These are phyloP conservation scores for Lignosus rhinocerotis DNA, from an alignment of 1,284 basidiomycete genomes.

Conservation along the genomic window DNA sequence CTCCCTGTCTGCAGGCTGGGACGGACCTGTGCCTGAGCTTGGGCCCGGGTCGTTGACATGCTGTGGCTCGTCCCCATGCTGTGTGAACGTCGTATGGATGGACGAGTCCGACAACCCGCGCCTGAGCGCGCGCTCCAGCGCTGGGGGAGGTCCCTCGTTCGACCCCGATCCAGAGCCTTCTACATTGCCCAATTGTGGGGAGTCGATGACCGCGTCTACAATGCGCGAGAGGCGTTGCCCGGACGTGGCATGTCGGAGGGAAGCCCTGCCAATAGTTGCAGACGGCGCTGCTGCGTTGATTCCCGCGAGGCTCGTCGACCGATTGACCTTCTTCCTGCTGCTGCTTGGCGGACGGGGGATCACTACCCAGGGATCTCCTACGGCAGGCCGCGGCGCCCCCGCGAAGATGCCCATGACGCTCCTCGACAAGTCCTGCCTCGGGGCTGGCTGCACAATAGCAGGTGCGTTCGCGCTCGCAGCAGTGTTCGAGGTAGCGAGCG, in stretches of 20 bases:
- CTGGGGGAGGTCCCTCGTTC: conserved; percentile 41
- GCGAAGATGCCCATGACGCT: conserved; percentile 81
- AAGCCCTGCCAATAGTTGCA: conserved; percentile 30
- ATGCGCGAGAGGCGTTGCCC: conserved; percentile 29
- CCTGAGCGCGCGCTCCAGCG: conserved; percentile 70
- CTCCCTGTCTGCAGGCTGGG: conserved; percentile 37
- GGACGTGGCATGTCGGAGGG: conserved; percentile 20
- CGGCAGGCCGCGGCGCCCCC: conserved; percentile 60
- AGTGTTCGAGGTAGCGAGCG: conserved; percentile 15
- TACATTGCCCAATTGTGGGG: conserved; percentile 5
- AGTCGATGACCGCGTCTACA: conserved; percentile 32
- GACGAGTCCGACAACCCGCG: conserved; percentile 89
- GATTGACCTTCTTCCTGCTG: conserved; percentile 25
- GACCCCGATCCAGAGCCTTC: conserved; percentile 63
- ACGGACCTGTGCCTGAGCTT: conserved; percentile 4
- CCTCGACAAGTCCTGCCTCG: conserved; percentile 26
- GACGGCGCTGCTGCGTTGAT: conserved; percentile 13
- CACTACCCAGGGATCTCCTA: conserved; percentile 65
- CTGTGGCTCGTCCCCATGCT: conserved; percentile 40
- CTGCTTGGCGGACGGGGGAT: conserved; percentile 42
- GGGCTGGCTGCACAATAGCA: conserved; percentile 14
- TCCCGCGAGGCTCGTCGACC: conserved; percentile 16
- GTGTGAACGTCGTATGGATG: conserved; percentile 80
- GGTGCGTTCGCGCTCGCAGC: conserved; percentile 18
- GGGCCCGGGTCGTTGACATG: conserved; percentile 8